These are phyloP conservation scores for Coemansia pectinata DNA, from an alignment of 192 early-diverging fungal species.

Conservation along the genomic window DNA sequence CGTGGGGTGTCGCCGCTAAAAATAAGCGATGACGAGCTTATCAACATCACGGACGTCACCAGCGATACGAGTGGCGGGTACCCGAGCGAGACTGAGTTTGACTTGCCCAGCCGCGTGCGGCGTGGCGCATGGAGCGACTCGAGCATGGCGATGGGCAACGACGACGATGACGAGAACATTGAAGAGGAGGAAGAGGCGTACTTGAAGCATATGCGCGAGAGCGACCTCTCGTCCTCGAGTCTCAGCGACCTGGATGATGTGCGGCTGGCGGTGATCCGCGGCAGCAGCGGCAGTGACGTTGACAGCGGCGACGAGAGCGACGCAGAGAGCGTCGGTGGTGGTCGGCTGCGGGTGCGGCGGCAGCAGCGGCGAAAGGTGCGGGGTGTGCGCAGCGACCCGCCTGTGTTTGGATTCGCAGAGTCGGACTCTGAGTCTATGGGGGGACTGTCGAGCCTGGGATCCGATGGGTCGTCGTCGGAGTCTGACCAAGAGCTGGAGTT, in stretches of 20 bases:
- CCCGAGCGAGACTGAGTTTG: slow-evolving; percentile 50
- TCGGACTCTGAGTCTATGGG: not conserved
- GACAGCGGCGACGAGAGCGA: slow-evolving; percentile 50
- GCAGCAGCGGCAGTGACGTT: slow-evolving; percentile 9
- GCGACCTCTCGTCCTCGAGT: slow-evolving; percentile 38
- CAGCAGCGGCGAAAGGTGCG: not conserved
- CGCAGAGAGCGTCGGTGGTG: slow-evolving; percentile 24
- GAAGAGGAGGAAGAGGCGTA: slow-evolving; percentile 43
- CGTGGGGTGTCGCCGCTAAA: slow-evolving; percentile 9
- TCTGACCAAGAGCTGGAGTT: slow-evolving; percentile 48
- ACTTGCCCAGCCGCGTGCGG: slow-evolving; percentile 13
- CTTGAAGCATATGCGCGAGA: slow-evolving; percentile 23
- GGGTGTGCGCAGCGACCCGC: not conserved
- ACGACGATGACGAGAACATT: slow-evolving; percentile 36
- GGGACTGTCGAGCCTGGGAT: slow-evolving; percentile 2
- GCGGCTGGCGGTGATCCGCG: slow-evolving; percentile 21
- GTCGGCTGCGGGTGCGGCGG: not conserved
- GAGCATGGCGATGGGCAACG: slow-evolving; percentile 16
- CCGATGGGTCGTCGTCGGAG: slow-evolving; percentile 15
- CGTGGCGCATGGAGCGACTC: slow-evolving; percentile 20
- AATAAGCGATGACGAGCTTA: slow-evolving; percentile 34
- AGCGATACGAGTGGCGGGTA: slow-evolving; percentile 34
- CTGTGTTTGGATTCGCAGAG: not conserved
- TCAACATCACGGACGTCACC: slow-evolving; percentile 54
- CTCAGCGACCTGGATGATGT: slow-evolving; percentile 48